Conservation (phyloP, 2,329 filamentous ascomycete species). For the Chaetomiaceae sp. region DNA sequence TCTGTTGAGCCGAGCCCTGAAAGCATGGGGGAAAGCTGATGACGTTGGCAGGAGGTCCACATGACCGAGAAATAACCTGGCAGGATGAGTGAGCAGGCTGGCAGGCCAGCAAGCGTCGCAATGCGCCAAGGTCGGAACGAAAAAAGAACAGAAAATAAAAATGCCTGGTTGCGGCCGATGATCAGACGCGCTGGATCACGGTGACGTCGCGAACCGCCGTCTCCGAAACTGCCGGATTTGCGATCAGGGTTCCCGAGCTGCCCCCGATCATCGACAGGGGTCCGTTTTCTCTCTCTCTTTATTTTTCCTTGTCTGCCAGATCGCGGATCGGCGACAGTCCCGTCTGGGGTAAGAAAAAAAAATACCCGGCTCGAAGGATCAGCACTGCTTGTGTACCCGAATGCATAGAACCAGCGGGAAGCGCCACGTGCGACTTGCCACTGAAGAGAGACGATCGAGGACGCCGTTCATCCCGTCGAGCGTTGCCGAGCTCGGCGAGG, state of each 20-base stretch:
- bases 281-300: too few species aligned
- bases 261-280: background rate
- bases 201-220: background rate
- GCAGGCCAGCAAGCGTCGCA: too few species aligned
- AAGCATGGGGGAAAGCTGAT: slow-evolving; percentile 21
- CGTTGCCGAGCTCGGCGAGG: too few species aligned
- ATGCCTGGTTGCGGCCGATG: too few species aligned
- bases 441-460: too few species aligned
- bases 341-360: background rate
- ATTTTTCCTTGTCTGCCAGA: background rate
- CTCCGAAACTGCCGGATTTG: slow-evolving; percentile 15
- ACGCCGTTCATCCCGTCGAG: too few species aligned
- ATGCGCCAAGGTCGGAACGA: background rate
- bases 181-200: slow-evolving; percentile 11
- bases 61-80: slow-evolving; percentile 15
- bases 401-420: too few species aligned
- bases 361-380: background rate
- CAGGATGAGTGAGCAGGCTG: slow-evolving; percentile 5
- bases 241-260: background rate
- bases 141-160: background rate
- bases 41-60: slow-evolving; percentile 20
- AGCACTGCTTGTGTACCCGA: background rate
- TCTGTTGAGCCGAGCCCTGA: background rate
- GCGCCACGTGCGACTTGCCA: too few species aligned
- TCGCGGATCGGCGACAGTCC: background rate